phyloP scores from a whole-genome alignment of 2,329 filamentous ascomycete species.

The Helotiales sp. region DNA sequence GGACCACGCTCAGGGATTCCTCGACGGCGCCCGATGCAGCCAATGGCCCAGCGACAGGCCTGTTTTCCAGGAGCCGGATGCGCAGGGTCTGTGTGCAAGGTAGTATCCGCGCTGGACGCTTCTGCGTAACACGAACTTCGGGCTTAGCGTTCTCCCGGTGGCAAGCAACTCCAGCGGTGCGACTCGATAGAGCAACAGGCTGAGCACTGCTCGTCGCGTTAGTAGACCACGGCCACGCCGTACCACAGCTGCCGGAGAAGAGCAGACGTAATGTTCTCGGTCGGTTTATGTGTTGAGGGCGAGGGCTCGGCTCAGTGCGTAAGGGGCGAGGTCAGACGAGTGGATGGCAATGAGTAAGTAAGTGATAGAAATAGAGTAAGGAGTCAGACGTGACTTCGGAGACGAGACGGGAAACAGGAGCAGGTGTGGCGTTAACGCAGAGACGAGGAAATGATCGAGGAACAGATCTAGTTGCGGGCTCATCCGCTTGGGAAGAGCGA shows the following conservation, averaged over 20 bases:
- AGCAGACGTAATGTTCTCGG: not conserved
- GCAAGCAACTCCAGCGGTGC: constrained; percentile 23
- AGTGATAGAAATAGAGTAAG: not conserved
- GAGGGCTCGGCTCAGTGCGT: not conserved
- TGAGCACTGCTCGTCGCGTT: not conserved
- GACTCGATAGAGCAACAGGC: constrained; percentile 21
- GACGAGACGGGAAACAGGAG: not conserved
- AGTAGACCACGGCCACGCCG: constrained; percentile 8
- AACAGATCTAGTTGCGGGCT: not conserved
- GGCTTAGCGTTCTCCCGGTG: constrained; percentile 13
- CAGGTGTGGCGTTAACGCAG: not conserved
- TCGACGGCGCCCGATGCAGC: not conserved
- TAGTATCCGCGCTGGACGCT: constrained; percentile 6
- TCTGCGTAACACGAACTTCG: constrained; percentile 25
- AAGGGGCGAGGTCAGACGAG: not conserved
- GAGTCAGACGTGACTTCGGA: not conserved
- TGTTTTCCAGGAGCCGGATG: constrained; percentile 18
- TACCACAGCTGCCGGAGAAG: not conserved
- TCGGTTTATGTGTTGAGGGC: not conserved
- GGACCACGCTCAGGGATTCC: not conserved
- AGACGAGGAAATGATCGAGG: not conserved
- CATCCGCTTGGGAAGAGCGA: not conserved
- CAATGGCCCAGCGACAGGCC: constrained; percentile 15
- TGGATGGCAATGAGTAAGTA: not conserved
- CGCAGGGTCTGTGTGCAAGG: constrained; percentile 18